Evolutionary conservation across 75 land plant genomes (phyloP), one percentile per base, ranked within the genome.

Genomic region (Pinus taeda): DNA sequence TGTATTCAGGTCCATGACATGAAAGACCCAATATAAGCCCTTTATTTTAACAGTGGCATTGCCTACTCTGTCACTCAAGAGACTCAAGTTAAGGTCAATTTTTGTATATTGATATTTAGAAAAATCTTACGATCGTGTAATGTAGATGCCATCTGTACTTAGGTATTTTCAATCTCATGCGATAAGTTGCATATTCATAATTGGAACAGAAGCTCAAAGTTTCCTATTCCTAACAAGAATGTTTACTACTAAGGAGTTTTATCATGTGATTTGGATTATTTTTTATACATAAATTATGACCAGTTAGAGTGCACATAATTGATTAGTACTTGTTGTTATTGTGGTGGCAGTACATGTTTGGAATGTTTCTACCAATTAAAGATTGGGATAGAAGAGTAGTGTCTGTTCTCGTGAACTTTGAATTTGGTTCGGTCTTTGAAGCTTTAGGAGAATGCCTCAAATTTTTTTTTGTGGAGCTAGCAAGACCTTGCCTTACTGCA

Each of bases 321-420:
- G 26, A 26, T 26, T 0, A 26, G 26, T 26, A 26, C 26, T 26
- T 26, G 26, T 26, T 26, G 26, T 26, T 26, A 26, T 0, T 26
- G 0, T 26, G 26, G 26, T 26, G 26, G 26, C 0, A 0, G 26
- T 26, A 26, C 0, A 26, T 26, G 26, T 26, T 26, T 26, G 26
- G 26, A 26, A 26, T 26, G 26, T 26, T 26, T 26, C 26, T 26
- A 37, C 4, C 4, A 37, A 37, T 4, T 18, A 83, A 83, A 36
- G 75, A 74, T 37, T 90, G 92, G 92, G 92, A 90, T 72, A 78
- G 80, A 73, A 87, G 81, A 60, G 83, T 83, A 78, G 92, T 87
- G 17, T 84, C 73, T 80, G 87, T 77, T 71, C 67, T 90, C 18
- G 83, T 81, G 30, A 83, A 83, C 65, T 89, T 84, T 79, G 92